phyloP scores from a whole-genome alignment of 202 grass and related monocot genomes.

The Thinopyrum obtusiflorum region DNA sequence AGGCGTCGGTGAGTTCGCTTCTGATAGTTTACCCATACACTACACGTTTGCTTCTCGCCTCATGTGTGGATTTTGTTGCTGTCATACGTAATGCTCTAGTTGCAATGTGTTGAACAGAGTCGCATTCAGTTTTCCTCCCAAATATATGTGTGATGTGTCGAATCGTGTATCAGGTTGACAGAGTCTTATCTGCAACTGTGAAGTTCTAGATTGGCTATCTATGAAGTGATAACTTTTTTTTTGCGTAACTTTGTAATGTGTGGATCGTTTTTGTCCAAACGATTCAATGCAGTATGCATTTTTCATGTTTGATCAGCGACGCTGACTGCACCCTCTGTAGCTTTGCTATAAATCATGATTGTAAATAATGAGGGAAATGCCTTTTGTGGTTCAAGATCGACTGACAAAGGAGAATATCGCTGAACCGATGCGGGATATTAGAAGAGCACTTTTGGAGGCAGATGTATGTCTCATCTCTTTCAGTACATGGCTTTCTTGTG shows the following conservation, averaged over 20 bases:
- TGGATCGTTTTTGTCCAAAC: background rate
- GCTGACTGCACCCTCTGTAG: background rate
- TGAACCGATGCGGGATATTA: constrained; percentile 94
- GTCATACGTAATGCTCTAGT: background rate
- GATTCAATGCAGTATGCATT: background rate
- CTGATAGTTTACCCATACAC: background rate
- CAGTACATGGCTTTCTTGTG: background rate
- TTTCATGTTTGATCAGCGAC: background rate
- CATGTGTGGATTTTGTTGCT: background rate
- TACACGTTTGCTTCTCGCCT: background rate
- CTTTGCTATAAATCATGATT: background rate
- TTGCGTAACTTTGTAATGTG: background rate
- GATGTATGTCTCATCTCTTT: constrained; percentile 65
- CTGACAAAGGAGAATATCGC: constrained; percentile 87
- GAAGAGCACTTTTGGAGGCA: constrained; percentile 92
- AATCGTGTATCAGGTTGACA: no score
- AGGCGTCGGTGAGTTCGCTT: constrained; percentile 61
- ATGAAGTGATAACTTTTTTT: no score
- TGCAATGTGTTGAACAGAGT: background rate
- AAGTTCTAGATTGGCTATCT: no score
- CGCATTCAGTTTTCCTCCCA: no score
- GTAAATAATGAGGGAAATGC: background rate
- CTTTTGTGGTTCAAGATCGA: constrained; percentile 56
- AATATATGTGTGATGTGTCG: no score
- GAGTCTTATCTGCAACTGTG: no score